Evolutionary conservation across 345 rosid genomes (phyloP).

Genomic region (Arabidopsis suecica): DNA sequence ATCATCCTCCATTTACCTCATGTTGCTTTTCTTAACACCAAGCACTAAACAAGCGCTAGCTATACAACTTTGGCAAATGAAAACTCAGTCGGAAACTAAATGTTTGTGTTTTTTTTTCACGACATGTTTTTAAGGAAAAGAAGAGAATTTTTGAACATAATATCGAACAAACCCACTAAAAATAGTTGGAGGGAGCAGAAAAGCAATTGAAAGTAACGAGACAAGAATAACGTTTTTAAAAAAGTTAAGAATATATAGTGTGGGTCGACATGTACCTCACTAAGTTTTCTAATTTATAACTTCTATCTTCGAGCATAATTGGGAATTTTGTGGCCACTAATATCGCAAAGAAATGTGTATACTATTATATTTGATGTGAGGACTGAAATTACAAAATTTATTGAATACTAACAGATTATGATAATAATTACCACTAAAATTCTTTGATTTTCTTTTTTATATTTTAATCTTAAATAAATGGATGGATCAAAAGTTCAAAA

Average conservation of each 20-base stretch:
- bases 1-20: too few relatives aligned
- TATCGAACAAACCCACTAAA: background rate
- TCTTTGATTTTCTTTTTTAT: too few relatives aligned
- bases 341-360: background rate
- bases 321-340: conserved; percentile 12
- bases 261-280: conserved; percentile 41
- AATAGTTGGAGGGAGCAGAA: background rate
- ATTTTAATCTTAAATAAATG: too few relatives aligned
- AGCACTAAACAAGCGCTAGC: too few relatives aligned
- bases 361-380: background rate
- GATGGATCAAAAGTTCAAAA: too few relatives aligned
- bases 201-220: conserved; percentile 17
- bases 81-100: too few relatives aligned
- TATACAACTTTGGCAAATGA: too few relatives aligned
- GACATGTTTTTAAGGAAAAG: background rate
- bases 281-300: background rate
- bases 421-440: too few relatives aligned
- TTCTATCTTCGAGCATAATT: background rate
- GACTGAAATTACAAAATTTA: background rate
- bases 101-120: too few relatives aligned
- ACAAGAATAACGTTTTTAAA: conserved; percentile 5
- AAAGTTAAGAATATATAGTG: conserved; percentile 23
- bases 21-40: too few relatives aligned
- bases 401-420: background rate
- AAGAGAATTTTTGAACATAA: background rate